Evolutionary conservation across 345 rosid genomes (phyloP), one percentile per base, ranked within the genome.

Genomic region (Hibiscus tridactylites): DNA sequence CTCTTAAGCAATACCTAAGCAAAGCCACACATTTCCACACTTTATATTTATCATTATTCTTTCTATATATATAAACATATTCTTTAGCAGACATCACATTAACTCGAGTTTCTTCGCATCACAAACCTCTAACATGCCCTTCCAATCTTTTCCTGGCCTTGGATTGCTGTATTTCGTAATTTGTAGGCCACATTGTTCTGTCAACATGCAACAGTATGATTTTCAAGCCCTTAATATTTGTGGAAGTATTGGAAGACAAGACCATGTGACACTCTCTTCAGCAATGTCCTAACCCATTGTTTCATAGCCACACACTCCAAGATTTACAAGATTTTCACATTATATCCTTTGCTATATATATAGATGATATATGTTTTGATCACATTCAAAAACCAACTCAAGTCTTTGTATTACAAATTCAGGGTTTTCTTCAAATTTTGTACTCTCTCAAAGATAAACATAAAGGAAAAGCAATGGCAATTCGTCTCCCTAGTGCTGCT

Each of bases 401-500:
- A 47, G 57, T 49, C 56, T 49, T 49, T 17, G 17, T 2, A 26
- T 28, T 15, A 28, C 13, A 47, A 49, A 46, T n/a, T n/a, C 70
- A 65, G 12, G 42, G 17, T n/a, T 10, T 42, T 21, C 33, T 19
- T 42, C 53, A 19, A 15, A 65, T 21, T 59, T 64, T 16, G 10
- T 46, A 35, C 9, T 39, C 17, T 64, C 46, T 64, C 33, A 24
- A 44, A 44, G 17, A 64, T 8, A 64, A 62, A 52, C 72, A 69
- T 65, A 71, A 56, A 63, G 79, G 52, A 64, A 65, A 65, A 5
- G 29, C 69, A 44, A 65, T 42, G 69, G 69, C 69, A 42, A 65
- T 65, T 44, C 69, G 69, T 65, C 69, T 65, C 15, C 69, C 69
- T 65, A 12, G 53, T 73, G 75, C 77, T 64, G 71, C 64, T 39